Evolutionary conservation across 75 land plant genomes (phyloP), one percentile per base, ranked within the genome.

Genomic region (Chamaecyparis obtusa): DNA sequence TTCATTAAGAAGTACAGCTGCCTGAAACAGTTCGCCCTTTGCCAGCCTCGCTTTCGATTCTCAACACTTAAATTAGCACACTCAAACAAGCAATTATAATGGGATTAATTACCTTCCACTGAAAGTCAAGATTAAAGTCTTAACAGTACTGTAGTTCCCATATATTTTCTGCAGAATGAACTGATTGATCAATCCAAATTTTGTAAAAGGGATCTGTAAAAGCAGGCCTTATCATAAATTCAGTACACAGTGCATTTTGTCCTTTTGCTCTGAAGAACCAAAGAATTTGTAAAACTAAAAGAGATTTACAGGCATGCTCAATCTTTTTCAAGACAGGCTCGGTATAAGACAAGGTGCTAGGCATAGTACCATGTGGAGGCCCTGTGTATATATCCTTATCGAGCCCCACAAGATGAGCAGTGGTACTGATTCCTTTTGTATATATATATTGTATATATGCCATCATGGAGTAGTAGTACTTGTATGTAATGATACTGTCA

Each of bases 261-360:
- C 36, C 13, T 74, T 33, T 74, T 74, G 36, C 76, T 74, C 76
- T 74, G 76, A 33, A 10, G 76, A 32, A 33, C 76, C 76, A 74
- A 74, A 74, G 76, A 74, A 74, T 74, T 74, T 32, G 33, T 33
- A 32, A 74, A 74, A 74, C 36, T 11, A 32, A 74, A 33, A 74
- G 9, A 10, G 10, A 33, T 21, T 39, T 81, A 81, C 51, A 81
- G 13, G 14, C 83, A 10, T 46, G 46, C 11, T 81, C 46, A 81
- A n/a, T 2, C 37, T 10, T 41, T 19, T 19, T 36, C 0, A 39
- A 77, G 24, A 78, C 21, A 24, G 24, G 81, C 46, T 10, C 9
- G 83, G 30, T 81, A 81, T n/a, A 81, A 46, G 83, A 46, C 49
- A 81, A 81, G 83, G 49, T 11, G 51, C 48, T 81, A 81, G 83